phyloP scores from a whole-genome alignment of 768 basidiomycete species.

The Hericium erinaceus region DNA sequence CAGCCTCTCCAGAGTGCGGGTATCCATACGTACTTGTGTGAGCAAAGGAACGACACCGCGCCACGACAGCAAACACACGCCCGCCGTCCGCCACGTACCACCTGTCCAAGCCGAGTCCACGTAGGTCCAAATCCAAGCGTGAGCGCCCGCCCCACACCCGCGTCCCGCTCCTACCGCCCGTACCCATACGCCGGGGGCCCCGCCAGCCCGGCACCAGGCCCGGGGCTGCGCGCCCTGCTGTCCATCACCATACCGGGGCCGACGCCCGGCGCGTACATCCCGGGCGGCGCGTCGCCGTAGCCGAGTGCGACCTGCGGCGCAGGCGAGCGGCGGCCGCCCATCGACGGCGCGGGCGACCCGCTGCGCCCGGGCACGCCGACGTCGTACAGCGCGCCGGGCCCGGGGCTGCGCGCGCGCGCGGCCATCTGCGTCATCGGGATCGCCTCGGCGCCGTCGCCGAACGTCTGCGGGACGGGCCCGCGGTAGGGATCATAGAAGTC shows the following conservation, averaged over 20 bases:
- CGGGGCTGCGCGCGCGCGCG: constrained; percentile 21
- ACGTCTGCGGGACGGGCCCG: constrained; percentile 58
- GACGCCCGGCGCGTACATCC: constrained; percentile 5
- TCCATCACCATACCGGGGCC: background rate
- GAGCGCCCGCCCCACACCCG: background rate
- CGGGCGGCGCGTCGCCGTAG: background rate
- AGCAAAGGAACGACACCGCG: background rate
- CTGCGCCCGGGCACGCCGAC: constrained; percentile 5
- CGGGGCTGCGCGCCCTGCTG: background rate
- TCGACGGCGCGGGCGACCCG: constrained; percentile 2
- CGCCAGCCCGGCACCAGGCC: background rate
- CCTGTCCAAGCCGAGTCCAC: background rate
- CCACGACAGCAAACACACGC: background rate
- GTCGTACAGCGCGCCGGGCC: constrained; percentile 15
- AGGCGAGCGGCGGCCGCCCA: constrained; percentile 24
- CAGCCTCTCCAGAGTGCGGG: background rate
- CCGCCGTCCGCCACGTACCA: background rate
- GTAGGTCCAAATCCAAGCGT: background rate
- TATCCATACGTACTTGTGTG: background rate
- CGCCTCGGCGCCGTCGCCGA: constrained; percentile 41
- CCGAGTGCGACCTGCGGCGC: constrained; percentile 23
- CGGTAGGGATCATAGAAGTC: constrained; percentile 68
- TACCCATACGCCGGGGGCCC: constrained; percentile 6
- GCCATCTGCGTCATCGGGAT: constrained; percentile 65
- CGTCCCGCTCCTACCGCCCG: constrained; percentile 10